Evolutionary conservation across 176 grass and related monocot genomes (phyloP).

Genomic region (Oryza punctata): DNA sequence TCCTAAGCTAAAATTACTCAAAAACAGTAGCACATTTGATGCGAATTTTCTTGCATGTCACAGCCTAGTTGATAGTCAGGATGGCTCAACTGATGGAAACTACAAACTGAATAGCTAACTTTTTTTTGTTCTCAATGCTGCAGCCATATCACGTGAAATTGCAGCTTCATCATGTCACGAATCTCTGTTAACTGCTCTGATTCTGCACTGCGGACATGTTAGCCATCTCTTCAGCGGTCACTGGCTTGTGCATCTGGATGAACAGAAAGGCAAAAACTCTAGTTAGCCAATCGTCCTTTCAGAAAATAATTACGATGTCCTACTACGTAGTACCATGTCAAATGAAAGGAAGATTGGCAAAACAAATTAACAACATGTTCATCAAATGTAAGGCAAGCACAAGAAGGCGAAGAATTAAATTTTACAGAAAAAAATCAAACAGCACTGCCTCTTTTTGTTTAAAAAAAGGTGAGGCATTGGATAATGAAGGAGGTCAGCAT

Average conservation of each 20-base stretch:
- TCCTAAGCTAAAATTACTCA: neutral
- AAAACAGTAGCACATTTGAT: neutral
- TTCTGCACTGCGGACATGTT: conserved; percentile 45
- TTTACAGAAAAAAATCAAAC: neutral
- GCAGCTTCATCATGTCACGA: neutral
- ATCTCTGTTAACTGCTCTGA: conserved; percentile 40
- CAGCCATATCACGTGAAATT: neutral
- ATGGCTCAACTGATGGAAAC: conserved; percentile 1
- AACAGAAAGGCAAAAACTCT: conserved; percentile 21
- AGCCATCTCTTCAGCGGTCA: conserved; percentile 67
- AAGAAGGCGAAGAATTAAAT: conserved; percentile 13
- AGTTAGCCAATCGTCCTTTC: conserved; percentile 26
- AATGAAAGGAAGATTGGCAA: neutral
- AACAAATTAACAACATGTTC: conserved; percentile 10
- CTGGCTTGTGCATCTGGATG: conserved; percentile 83
- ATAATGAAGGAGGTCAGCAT: neutral
- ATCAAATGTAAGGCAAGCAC: conserved; percentile 10
- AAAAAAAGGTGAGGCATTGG: neutral
- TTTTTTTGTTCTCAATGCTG: neutral
- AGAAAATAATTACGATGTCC: conserved; percentile 16
- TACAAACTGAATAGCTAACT: neutral
- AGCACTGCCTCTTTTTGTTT: neutral
- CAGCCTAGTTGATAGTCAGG: neutral
- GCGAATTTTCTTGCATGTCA: neutral
- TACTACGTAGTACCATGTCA: neutral